Percentiles rank a stretch among this genome's conserved stretches.
phyloP scores from a whole-genome alignment of 495 filamentous ascomycete genomes.

The Penicillium subrubescens region DNA sequence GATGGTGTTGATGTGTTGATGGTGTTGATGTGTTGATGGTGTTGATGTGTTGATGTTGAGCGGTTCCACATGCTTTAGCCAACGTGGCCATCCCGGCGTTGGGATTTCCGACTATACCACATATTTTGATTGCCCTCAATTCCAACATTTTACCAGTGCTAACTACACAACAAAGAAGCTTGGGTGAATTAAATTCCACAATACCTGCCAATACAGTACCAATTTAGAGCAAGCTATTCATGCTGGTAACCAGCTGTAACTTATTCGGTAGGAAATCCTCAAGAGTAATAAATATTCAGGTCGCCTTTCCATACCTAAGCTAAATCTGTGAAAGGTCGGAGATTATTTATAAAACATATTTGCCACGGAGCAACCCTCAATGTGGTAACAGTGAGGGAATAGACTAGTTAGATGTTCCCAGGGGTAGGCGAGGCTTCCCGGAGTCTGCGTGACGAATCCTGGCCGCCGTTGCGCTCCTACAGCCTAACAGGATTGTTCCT shows the following conservation, averaged over 20 bases:
- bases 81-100: not conserved
- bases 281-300: slow-evolving; percentile 2
- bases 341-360: slow-evolving; percentile 2
- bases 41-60: slow-evolving; percentile 2
- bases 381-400: slow-evolving; percentile 3
- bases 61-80: slow-evolving; percentile 3
- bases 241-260: not conserved
- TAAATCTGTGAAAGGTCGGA: slow-evolving; percentile 4
- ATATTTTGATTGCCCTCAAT: slow-evolving; percentile 1
- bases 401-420: slow-evolving; percentile 5
- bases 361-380: slow-evolving; percentile 3
- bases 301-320: not conserved
- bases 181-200: slow-evolving; percentile 3
- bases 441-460: slow-evolving; percentile 2
- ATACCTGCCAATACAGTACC: too few species aligned
- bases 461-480: not conserved
- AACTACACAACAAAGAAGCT: not conserved
- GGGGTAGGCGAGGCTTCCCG: slow-evolving; percentile 1
- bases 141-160: slow-evolving; percentile 3
- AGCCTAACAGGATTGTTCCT: slow-evolving; percentile 1
- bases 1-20: slow-evolving; percentile 1
- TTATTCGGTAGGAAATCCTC: slow-evolving; percentile 3
- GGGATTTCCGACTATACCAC: slow-evolving; percentile 5
- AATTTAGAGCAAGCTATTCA: slow-evolving; percentile 1
- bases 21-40: slow-evolving; percentile 4